phyloP scores from a whole-genome alignment of 1,139 yeast species.

The Oligophagozyma castellii region DNA sequence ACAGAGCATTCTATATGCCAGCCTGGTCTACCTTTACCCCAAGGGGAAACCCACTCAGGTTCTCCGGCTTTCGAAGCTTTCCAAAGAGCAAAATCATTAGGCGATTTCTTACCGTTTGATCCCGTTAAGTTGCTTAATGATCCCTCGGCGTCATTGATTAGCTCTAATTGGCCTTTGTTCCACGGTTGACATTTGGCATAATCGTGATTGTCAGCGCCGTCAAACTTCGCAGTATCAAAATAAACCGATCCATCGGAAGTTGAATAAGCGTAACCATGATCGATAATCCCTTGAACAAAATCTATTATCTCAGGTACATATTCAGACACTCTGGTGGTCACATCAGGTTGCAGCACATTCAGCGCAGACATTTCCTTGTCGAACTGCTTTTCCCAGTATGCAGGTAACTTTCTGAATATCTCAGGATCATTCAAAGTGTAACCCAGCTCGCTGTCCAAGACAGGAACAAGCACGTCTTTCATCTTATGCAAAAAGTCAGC shows the following conservation, averaged over 20 bases:
- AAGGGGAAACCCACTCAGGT: constrained; percentile 88
- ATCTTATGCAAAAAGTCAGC: constrained; percentile 35
- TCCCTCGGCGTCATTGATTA: constrained; percentile 94
- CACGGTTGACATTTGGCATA: constrained; percentile 97
- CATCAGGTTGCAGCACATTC: constrained; percentile 72
- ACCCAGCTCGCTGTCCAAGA: constrained; percentile 61
- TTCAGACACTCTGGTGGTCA: constrained; percentile 93
- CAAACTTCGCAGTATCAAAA: constrained; percentile 78
- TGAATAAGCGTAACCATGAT: constrained; percentile 72
- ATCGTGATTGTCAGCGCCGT: constrained; percentile 52
- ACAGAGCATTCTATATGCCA: constrained; percentile 99
- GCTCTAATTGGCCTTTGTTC: constrained; percentile 81
- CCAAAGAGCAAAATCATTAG: constrained; percentile 94
- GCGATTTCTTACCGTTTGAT: constrained; percentile 45
- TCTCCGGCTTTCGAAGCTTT: constrained; percentile 95
- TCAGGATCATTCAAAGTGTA: constrained; percentile 70
- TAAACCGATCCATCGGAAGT: constrained; percentile 87
- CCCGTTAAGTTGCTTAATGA: constrained; percentile 44
- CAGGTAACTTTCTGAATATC: constrained; percentile 68
- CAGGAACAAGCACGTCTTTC: constrained; percentile 63
- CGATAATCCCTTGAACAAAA: constrained; percentile 62
- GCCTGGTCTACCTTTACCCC: constrained; percentile 98
- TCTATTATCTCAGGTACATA: constrained; percentile 83
- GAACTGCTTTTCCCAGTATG: constrained; percentile 78
- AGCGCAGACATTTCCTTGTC: constrained; percentile 75